Conservation (phyloP, 805 yeast species). For the Candida orba region DNA sequence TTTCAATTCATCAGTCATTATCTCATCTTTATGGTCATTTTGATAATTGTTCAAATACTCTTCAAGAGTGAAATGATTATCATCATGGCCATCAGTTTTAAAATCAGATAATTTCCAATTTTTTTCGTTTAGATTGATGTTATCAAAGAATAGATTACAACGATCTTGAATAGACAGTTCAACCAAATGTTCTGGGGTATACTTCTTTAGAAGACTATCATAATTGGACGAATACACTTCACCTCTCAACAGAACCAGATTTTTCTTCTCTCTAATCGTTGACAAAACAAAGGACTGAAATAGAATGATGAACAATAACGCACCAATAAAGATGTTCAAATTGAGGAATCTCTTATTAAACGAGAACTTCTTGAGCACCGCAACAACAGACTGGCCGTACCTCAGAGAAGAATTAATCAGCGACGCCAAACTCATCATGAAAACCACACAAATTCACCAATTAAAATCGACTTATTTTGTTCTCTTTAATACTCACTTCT, state of each 20-base stretch:
- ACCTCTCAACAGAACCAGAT: conserved; percentile 10
- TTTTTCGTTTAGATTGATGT: conserved; percentile 3
- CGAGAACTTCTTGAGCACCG: neutral
- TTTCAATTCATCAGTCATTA: conserved; percentile 4
- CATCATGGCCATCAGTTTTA: conserved; percentile 16
- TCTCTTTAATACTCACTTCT: too few species aligned
- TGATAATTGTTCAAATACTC: conserved; percentile 10
- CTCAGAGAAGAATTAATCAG: neutral
- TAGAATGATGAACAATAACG: conserved; percentile 8
- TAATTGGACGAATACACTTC: conserved; percentile 7
- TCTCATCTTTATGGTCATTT: conserved; percentile 4
- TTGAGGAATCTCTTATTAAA: conserved; percentile 18
- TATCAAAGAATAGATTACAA: conserved; percentile 16
- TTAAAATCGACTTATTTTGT: too few species aligned
- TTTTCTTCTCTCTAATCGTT: neutral
- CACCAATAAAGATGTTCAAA: conserved; percentile 13
- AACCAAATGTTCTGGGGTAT: conserved; percentile 2
- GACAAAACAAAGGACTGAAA: conserved; percentile 10
- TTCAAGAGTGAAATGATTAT: conserved; percentile 12
- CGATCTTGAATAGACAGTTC: conserved; percentile 8
- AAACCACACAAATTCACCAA: neutral
- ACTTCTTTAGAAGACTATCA: conserved; percentile 6
- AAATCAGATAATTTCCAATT: conserved; percentile 19
- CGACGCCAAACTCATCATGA: neutral
- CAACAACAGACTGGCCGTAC: neutral